Conservation (phyloP, 2,329 filamentous ascomycete species). For the Claviceps spartinae region DNA sequence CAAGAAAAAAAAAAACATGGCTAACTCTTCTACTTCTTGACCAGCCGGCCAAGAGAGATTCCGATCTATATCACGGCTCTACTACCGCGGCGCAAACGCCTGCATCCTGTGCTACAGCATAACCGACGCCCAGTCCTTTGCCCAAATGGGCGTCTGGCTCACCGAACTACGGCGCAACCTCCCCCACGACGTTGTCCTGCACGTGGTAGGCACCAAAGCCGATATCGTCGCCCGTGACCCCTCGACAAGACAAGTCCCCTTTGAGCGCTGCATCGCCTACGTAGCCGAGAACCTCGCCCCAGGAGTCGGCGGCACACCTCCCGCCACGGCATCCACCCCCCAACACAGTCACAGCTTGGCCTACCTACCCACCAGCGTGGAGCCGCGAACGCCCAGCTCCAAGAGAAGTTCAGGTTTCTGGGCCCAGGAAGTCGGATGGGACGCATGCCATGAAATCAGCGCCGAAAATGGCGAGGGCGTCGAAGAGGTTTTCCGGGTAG, state of each 20-base stretch:
- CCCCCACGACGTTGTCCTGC: constrained; percentile 65
- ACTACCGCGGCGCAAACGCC: constrained; percentile 91
- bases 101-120: constrained; percentile 93
- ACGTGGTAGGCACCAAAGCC: constrained; percentile 89
- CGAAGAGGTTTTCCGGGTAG: constrained; percentile 80
- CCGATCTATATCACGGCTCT: constrained; percentile 83
- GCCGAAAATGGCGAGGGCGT: constrained; percentile 91
- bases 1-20: neutral
- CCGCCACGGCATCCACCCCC: constrained; percentile 40
- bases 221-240: constrained; percentile 84
- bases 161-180: constrained; percentile 71
- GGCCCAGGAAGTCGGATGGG: constrained; percentile 90
- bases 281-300: constrained; percentile 84
- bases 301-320: constrained; percentile 50
- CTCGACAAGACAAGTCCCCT: constrained; percentile 66
- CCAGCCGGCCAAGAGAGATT: constrained; percentile 84
- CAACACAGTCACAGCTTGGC: constrained; percentile 15
- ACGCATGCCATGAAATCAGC: constrained; percentile 92
- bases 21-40: constrained; percentile 4
- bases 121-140: constrained; percentile 71
- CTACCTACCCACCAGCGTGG: constrained; percentile 17
- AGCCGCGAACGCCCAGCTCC: constrained; percentile 46
- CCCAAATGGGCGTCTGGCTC: constrained; percentile 87
- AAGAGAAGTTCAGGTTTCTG: constrained; percentile 67
- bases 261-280: constrained; percentile 91